These are phyloP conservation scores for Arthroderma uncinatum DNA, from an alignment of 2,329 filamentous ascomycete species.

Conservation along the genomic window DNA sequence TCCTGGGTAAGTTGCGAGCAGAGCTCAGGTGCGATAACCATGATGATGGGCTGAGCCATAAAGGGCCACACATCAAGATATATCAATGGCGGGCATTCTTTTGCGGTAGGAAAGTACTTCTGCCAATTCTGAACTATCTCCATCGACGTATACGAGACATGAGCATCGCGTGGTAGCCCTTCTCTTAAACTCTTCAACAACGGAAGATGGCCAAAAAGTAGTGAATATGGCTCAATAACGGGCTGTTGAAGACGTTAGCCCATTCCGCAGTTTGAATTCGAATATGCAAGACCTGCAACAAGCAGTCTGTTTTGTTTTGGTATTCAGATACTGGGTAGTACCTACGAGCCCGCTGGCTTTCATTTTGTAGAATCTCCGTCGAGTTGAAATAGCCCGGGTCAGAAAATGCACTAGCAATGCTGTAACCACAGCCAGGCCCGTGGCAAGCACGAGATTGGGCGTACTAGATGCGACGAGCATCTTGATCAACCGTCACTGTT, in stretches of 20 bases:
- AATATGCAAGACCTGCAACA: background rate
- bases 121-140: background rate
- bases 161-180: background rate
- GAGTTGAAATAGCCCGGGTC: background rate
- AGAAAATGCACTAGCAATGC: slow-evolving; percentile 2
- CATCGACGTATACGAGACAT: background rate
- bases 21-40: slow-evolving; percentile 7
- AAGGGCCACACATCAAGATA: slow-evolving; percentile 8
- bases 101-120: background rate
- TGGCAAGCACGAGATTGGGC: background rate
- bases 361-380: slow-evolving; percentile 8
- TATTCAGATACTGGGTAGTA: background rate
- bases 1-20: slow-evolving; percentile 8
- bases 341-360: slow-evolving; percentile 5
- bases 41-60: slow-evolving; percentile 6
- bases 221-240: background rate
- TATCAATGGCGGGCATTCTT: slow-evolving; percentile 3
- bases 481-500: background rate
- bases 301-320: background rate
- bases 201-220: background rate
- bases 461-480: background rate
- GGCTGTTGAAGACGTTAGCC: background rate
- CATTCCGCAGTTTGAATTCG: background rate
- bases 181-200: background rate
- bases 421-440: background rate